Conservation (phyloP, 1,284 basidiomycete genomes). For the Sporisorium iseilematis-ciliati region DNA sequence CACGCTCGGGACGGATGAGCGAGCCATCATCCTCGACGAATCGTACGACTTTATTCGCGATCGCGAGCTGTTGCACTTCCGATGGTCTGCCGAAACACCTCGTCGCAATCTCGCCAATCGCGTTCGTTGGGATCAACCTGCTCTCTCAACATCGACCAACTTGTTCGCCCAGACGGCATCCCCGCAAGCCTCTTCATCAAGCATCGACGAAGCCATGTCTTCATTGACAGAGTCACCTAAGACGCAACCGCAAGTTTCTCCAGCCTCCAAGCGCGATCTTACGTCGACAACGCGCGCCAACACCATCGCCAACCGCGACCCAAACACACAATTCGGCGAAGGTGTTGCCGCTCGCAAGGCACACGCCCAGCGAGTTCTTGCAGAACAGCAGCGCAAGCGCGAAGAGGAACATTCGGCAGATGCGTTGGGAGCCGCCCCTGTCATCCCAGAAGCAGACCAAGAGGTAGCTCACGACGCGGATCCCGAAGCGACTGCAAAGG, state of each 20-base stretch:
- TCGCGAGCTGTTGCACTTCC: constrained; percentile 62
- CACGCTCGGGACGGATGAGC: constrained; percentile 54
- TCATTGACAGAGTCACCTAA: constrained; percentile 28
- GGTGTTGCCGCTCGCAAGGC: constrained; percentile 49
- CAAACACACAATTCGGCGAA: constrained; percentile 41
- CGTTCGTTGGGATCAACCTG: constrained; percentile 55
- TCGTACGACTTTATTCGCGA: constrained; percentile 63
- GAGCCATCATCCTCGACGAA: constrained; percentile 63
- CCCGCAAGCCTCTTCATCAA: constrained; percentile 5
- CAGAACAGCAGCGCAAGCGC: constrained; percentile 47
- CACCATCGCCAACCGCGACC: constrained; percentile 44
- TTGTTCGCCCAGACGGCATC: constrained; percentile 23
- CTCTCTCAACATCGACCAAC: constrained; percentile 13
- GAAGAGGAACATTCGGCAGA: constrained; percentile 43
- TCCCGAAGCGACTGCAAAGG: constrained; percentile 25
- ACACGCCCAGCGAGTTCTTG: constrained; percentile 48
- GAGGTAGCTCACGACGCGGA: constrained; percentile 15
- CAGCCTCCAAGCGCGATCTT: constrained; percentile 24
- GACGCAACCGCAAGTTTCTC: constrained; percentile 22
- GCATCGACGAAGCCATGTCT: constrained; percentile 3
- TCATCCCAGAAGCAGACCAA: constrained; percentile 24
- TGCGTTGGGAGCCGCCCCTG: constrained; percentile 26
- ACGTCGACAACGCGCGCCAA: constrained; percentile 38
- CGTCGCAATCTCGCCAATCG: constrained; percentile 47
- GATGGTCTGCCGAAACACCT: constrained; percentile 61